Percentiles rank a stretch among this genome's conserved stretches.
Conservation (phyloP, 306 rosid species). For the Cicer judaicum region DNA sequence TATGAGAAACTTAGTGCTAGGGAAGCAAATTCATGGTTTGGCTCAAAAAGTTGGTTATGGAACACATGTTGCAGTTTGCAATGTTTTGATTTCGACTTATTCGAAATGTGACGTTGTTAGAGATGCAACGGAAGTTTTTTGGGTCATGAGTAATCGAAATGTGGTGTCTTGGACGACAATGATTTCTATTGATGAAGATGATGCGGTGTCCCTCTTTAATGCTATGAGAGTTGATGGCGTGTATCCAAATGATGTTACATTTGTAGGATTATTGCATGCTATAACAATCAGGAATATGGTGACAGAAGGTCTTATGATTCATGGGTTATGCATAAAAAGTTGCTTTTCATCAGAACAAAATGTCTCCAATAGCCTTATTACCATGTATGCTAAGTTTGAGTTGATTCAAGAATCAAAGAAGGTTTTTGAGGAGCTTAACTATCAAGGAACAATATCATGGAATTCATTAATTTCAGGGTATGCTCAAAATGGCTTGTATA, state of each 20-base stretch:
- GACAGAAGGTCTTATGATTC: constrained; percentile 65
- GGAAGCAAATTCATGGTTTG: constrained; percentile 74
- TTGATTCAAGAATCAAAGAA: constrained; percentile 66
- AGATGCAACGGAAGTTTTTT: constrained; percentile 70
- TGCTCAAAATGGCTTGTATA: constrained; percentile 70
- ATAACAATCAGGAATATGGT: constrained; percentile 59
- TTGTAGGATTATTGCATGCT: constrained; percentile 74
- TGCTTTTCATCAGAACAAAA: constrained; percentile 55
- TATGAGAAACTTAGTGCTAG: constrained; percentile 61
- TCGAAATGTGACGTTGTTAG: constrained; percentile 60
- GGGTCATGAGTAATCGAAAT: constrained; percentile 57
- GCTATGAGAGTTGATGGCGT: constrained; percentile 71
- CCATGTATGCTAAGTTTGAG: constrained; percentile 85
- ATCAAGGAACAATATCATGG: constrained; percentile 77
- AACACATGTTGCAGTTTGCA: constrained; percentile 64
- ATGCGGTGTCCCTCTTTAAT: constrained; percentile 64
- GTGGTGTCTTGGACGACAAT: constrained; percentile 89
- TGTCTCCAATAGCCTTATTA: constrained; percentile 78
- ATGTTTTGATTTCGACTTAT: constrained; percentile 82
- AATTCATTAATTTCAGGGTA: constrained; percentile 86
- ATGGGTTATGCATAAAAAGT: constrained; percentile 67
- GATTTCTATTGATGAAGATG: constrained; percentile 71
- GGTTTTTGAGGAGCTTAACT: constrained; percentile 73
- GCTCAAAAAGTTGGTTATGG: constrained; percentile 66
- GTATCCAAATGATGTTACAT: constrained; percentile 81